Evolutionary conservation across 495 filamentous ascomycete species (phyloP), one percentile per base, ranked within the genome.

Genomic region (Tuber magnatum): DNA sequence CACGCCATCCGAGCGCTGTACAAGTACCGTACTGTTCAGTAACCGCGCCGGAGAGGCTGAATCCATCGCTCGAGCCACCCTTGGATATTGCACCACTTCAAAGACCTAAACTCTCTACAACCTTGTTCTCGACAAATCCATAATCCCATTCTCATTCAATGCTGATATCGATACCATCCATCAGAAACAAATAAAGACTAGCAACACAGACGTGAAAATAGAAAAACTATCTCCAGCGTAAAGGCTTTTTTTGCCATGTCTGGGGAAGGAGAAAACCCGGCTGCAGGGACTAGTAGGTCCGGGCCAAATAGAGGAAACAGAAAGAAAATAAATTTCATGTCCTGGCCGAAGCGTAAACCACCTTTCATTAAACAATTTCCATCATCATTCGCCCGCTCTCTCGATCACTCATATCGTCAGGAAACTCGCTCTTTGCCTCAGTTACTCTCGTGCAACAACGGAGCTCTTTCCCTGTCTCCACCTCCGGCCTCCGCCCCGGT

Each of bases 401-500:
- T 24, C 32, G n/a, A 61, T 61, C 51, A 20, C 3, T 4, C 8
- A 24, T 32, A 32, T 6, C 10, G n/a, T 14, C 12, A 61, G 51
- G 28, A 4, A 61, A 16, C 28, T 61, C n/a, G 51, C 0, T 1
- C n/a, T 32, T 61, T 61, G 51, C 51, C 51, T 61, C 9, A 61
- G 51, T 61, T 61, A 28, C 82, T 77, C 71, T 85, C 83, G 4
- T 75, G 78, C 73, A 87, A 75, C 78, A 87, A 73, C 39, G 86
- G 86, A 12, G 85, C 84, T 44, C 86, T 80, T 78, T 87, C 86
- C 6, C 82, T 74, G 70, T 84, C 83, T 69, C 80, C 81, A 68
- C 83, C 83, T 69, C 81, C 79, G n/a, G 80, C 77, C 61, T 74
- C 76, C 82, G 86, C 85, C 12, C 85, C 80, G 35, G 84, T 81